phyloP scores from a whole-genome alignment of 495 filamentous ascomycete species.

The Neurospora tetraspora region DNA sequence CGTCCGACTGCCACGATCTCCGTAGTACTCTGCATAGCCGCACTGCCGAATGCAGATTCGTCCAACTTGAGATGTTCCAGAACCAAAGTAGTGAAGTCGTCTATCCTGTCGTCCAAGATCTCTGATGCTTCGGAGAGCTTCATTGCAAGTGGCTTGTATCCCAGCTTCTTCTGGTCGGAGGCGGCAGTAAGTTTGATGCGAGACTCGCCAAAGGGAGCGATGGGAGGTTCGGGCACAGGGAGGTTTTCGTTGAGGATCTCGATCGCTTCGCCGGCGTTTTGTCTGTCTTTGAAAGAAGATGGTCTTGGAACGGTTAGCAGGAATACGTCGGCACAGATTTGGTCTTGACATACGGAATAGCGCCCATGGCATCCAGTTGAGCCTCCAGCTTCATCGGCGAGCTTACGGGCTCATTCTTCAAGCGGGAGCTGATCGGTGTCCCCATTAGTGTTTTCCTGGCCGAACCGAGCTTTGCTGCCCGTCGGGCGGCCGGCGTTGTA shows the following conservation, averaged over 20 bases:
- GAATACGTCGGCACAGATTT: background rate
- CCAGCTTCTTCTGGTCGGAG: constrained; percentile 79
- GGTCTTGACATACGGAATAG: constrained; percentile 22
- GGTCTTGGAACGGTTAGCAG: constrained; percentile 22
- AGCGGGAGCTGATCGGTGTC: constrained; percentile 35
- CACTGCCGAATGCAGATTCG: constrained; percentile 77
- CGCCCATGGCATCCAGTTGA: constrained; percentile 29
- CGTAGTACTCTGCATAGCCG: constrained; percentile 68
- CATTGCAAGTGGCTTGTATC: constrained; percentile 88
- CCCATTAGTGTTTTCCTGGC: constrained; percentile 49
- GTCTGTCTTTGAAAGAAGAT: constrained; percentile 58
- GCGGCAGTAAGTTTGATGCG: constrained; percentile 74
- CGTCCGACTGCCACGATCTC: constrained; percentile 86
- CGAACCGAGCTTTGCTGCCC: constrained; percentile 38
- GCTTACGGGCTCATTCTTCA: constrained; percentile 33
- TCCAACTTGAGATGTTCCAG: constrained; percentile 65
- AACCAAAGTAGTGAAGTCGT: constrained; percentile 67
- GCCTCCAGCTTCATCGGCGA: constrained; percentile 37
- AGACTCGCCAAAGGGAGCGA: constrained; percentile 60
- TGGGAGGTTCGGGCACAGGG: constrained; percentile 53
- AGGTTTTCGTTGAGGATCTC: constrained; percentile 78
- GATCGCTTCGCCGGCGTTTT: constrained; percentile 65
- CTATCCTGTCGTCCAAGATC: constrained; percentile 88
- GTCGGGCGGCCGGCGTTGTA: constrained; percentile 49
- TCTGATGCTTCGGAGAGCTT: constrained; percentile 85